Percentiles rank a stretch among this genome's conserved stretches.
Evolutionary conservation across 495 filamentous ascomycete genomes (phyloP).

Genomic region (Ramalina intermedia): DNA sequence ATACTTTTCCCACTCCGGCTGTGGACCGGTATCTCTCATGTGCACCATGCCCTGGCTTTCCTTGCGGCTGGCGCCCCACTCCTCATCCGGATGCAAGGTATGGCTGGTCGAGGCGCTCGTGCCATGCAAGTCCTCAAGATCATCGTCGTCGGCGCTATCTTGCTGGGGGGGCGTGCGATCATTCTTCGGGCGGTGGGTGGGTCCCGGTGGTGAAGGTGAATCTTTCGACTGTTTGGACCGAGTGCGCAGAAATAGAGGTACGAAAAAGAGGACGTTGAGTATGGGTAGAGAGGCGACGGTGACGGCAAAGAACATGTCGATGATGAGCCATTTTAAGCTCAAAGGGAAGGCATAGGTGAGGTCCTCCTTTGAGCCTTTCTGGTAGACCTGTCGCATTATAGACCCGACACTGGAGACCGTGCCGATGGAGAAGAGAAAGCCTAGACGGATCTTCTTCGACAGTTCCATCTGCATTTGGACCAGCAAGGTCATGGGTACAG

Average conservation of each 20-base stretch:
- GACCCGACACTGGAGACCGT: conserved; percentile 8
- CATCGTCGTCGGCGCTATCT: too few species aligned
- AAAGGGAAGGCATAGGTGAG: neutral
- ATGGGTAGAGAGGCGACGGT: conserved; percentile 12
- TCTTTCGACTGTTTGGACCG: too few species aligned
- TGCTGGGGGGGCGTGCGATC: too few species aligned
- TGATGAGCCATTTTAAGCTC: conserved; percentile 3
- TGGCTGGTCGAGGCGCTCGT: too few species aligned
- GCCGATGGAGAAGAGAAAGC: conserved; percentile 13
- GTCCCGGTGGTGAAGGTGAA: too few species aligned
- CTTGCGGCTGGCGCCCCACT: too few species aligned
- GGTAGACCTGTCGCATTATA: conserved; percentile 6
- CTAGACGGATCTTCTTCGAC: conserved; percentile 5
- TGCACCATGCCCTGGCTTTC: too few species aligned
- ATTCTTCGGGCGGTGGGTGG: too few species aligned
- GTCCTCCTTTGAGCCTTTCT: neutral
- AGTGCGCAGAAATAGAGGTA: neutral
- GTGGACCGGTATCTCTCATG: too few species aligned
- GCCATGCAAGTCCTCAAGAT: too few species aligned
- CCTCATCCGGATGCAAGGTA: too few species aligned
- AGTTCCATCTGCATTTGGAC: conserved; percentile 11
- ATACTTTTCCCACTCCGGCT: too few species aligned
- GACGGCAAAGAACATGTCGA: conserved; percentile 12
- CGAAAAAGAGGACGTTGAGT: conserved; percentile 6
- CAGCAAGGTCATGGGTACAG: conserved; percentile 13